Conservation (phyloP, 495 filamentous ascomycete species). For the Aspergillus heteromorphus region DNA sequence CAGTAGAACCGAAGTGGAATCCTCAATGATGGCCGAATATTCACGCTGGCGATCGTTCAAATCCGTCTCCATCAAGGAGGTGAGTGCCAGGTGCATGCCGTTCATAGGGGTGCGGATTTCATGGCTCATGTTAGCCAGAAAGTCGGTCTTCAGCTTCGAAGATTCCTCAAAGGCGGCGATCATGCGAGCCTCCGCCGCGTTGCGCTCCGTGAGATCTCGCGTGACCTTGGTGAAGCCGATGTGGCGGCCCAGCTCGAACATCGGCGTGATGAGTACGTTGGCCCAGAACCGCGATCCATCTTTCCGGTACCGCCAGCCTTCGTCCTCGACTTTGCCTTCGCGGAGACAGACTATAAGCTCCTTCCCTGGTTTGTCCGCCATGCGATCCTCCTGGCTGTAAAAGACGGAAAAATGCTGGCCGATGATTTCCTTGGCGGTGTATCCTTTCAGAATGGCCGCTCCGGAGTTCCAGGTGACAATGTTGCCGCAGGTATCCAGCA, state of each 20-base stretch:
- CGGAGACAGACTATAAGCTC: constrained; percentile 54
- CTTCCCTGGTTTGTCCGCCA: constrained; percentile 46
- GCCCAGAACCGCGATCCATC: constrained; percentile 63
- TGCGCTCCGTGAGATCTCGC: constrained; percentile 57
- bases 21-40: constrained; percentile 70
- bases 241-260: constrained; percentile 51
- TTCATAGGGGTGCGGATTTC: constrained; percentile 80
- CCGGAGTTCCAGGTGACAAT: constrained; percentile 61
- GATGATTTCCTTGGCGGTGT: constrained; percentile 50
- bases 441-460: constrained; percentile 56
- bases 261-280: constrained; percentile 59
- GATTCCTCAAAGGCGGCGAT: constrained; percentile 62
- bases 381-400: constrained; percentile 52
- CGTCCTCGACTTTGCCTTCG: constrained; percentile 58
- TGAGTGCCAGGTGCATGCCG: constrained; percentile 70
- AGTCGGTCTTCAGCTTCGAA: constrained; percentile 59
- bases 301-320: constrained; percentile 61
- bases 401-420: constrained; percentile 60
- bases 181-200: constrained; percentile 50
- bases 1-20: constrained; percentile 74
- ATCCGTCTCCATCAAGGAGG: constrained; percentile 62
- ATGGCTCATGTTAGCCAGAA: constrained; percentile 80
- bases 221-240: constrained; percentile 64
- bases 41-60: constrained; percentile 66
- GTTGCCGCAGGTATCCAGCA: constrained; percentile 53